Percentiles rank a stretch among this genome's conserved stretches.
These are phyloP conservation scores for Tricladium varicosporioides DNA, from an alignment of 2,329 filamentous ascomycete species.

Conservation along the genomic window DNA sequence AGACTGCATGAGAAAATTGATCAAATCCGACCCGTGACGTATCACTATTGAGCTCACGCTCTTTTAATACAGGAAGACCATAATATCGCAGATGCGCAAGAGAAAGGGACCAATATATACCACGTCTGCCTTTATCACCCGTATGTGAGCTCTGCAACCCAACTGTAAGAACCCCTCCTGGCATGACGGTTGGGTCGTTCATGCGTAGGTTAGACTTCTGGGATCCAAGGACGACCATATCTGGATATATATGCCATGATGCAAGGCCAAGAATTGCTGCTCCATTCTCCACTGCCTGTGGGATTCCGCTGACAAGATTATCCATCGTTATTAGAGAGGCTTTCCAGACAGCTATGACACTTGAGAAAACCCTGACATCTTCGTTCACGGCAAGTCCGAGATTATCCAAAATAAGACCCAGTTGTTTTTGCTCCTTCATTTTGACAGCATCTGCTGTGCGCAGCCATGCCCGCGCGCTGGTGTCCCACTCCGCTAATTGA, in stretches of 20 bases:
- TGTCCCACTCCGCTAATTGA: constrained; percentile 38
- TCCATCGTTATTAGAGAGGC: background rate
- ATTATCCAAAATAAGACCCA: constrained; percentile 34
- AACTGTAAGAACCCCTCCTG: background rate
- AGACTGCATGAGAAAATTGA: too few species aligned
- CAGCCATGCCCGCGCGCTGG: constrained; percentile 39
- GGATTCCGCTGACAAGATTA: constrained; percentile 21
- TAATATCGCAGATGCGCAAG: background rate
- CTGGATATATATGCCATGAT: constrained; percentile 38
- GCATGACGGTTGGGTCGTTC: background rate
- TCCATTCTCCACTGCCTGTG: constrained; percentile 27
- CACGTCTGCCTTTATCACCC: background rate
- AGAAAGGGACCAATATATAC: background rate
- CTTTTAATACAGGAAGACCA: background rate
- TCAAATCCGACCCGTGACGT: background rate
- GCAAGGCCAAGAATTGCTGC: constrained; percentile 32
- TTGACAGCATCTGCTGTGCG: constrained; percentile 28
- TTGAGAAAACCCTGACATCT: constrained; percentile 27
- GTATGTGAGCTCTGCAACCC: background rate
- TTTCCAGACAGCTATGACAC: constrained; percentile 21
- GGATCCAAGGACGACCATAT: constrained; percentile 24
- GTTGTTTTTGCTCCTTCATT: constrained; percentile 26
- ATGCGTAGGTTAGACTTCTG: background rate
- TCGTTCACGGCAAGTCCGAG: constrained; percentile 23
- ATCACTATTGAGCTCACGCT: background rate